phyloP scores from a whole-genome alignment of 805 yeast species.

The Metschnikowia gelsemii region DNA sequence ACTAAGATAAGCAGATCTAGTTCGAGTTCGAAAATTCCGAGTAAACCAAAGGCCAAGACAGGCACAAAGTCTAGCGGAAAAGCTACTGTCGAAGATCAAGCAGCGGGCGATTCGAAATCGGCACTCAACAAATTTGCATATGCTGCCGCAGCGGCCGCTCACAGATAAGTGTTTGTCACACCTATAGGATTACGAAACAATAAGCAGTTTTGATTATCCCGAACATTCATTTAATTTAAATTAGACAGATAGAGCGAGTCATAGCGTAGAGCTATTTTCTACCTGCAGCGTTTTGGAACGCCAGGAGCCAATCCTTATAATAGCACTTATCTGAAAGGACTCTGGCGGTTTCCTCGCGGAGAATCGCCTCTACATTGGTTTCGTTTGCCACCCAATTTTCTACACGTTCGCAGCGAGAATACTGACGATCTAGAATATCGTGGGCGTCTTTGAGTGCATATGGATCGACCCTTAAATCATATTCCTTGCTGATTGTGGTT shows the following conservation, averaged over 20 bases:
- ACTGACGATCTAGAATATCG: constrained; percentile 24
- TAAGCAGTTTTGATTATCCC: not conserved
- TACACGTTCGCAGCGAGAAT: constrained; percentile 27
- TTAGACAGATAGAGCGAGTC: too few species aligned
- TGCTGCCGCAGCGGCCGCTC: constrained; percentile 48
- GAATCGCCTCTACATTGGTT: constrained; percentile 31
- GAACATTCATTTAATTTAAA: too few species aligned
- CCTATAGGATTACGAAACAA: not conserved
- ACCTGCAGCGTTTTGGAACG: constrained; percentile 17
- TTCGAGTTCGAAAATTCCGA: constrained; percentile 1
- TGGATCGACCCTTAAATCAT: constrained; percentile 39
- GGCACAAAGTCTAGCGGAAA: constrained; percentile 1
- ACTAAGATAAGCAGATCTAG: constrained; percentile 4
- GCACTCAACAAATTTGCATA: constrained; percentile 38
- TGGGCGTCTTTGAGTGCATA: constrained; percentile 33
- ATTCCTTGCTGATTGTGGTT: constrained; percentile 12
- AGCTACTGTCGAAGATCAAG: constrained; percentile 1
- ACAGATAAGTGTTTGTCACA: constrained; percentile 8
- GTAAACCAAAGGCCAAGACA: constrained; percentile 1
- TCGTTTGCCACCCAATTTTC: constrained; percentile 42
- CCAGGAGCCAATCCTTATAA: constrained; percentile 37
- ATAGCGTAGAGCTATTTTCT: not conserved
- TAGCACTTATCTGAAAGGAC: constrained; percentile 39
- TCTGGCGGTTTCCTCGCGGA: constrained; percentile 32
- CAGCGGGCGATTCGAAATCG: constrained; percentile 8